A percentile compares a stretch with the other conserved stretches of the same genome.
Conservation (phyloP, 176 grass and related monocot species). For the Tillandsia fasciculata region DNA sequence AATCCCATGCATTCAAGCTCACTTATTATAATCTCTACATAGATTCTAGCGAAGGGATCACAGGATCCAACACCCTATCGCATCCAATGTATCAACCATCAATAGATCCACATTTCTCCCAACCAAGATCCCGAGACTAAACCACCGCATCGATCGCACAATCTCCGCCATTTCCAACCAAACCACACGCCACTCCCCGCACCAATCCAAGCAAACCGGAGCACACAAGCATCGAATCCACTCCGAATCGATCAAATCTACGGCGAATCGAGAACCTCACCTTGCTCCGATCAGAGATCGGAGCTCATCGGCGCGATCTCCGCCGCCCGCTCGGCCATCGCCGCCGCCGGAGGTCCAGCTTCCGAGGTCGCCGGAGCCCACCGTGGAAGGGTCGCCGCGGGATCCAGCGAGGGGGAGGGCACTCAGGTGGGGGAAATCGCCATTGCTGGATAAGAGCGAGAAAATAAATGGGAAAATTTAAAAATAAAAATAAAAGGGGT, state of each 20-base stretch:
- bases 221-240: not conserved
- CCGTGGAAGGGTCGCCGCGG: not conserved
- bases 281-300: not conserved
- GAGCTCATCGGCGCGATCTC: not conserved
- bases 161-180: not conserved
- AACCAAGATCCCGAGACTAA: not conserved
- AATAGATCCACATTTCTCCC: not conserved
- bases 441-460: constrained; percentile 24
- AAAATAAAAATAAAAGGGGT: not conserved
- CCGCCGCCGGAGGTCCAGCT: not conserved
- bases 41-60: not conserved
- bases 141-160: not conserved
- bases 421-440: constrained; percentile 37
- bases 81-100: not conserved
- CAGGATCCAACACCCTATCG: not conserved
- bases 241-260: not conserved
- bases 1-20: not conserved
- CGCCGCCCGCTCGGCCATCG: not conserved
- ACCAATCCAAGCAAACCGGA: not conserved
- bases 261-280: not conserved
- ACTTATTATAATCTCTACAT: not conserved
- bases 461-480: not conserved
- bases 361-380: constrained; percentile 28
- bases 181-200: not conserved
- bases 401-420: not conserved